These are phyloP conservation scores for Yamadazyma olivae DNA, from an alignment of 805 yeast genomes.

Conservation along the genomic window DNA sequence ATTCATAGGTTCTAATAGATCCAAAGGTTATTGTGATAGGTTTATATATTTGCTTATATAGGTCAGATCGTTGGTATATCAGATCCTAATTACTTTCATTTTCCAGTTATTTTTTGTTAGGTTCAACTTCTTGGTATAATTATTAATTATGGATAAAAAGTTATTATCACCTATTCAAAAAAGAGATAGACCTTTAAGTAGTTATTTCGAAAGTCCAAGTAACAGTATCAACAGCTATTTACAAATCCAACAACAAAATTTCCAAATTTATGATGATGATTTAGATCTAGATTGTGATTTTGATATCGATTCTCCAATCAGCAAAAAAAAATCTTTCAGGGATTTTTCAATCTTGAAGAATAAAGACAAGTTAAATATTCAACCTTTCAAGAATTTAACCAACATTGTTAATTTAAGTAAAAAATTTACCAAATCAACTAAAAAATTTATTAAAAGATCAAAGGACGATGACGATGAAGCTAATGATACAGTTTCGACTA, in stretches of 20 bases:
- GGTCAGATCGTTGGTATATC: no score
- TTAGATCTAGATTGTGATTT: conserved; percentile 2
- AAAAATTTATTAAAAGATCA: conserved; percentile 10
- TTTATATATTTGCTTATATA: no score
- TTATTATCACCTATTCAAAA: conserved; percentile 11
- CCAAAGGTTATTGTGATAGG: no score
- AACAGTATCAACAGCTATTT: conserved; percentile 6
- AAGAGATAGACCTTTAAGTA: conserved; percentile 29
- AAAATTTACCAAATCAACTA: conserved; percentile 16
- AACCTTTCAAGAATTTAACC: conserved; percentile 22
- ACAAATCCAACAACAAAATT: conserved; percentile 7
- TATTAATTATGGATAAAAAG: conserved; percentile 1
- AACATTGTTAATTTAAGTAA: conserved; percentile 15
- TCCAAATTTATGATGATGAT: conserved; percentile 4
- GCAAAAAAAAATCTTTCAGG: conserved; percentile 4
- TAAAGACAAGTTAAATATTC: background rate
- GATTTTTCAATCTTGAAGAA: conserved; percentile 2
- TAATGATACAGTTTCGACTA: conserved; percentile 13
- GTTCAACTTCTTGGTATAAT: no score
- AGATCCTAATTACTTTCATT: conserved; percentile 1
- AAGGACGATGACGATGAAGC: conserved; percentile 13
- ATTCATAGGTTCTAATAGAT: no score
- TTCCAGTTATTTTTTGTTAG: background rate
- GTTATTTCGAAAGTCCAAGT: conserved; percentile 41
- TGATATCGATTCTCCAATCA: conserved; percentile 5